Percentiles rank a stretch among this genome's conserved stretches.
Evolutionary conservation across 176 grass and related monocot genomes (phyloP).

Genomic region (Bonia amplexicaulis): DNA sequence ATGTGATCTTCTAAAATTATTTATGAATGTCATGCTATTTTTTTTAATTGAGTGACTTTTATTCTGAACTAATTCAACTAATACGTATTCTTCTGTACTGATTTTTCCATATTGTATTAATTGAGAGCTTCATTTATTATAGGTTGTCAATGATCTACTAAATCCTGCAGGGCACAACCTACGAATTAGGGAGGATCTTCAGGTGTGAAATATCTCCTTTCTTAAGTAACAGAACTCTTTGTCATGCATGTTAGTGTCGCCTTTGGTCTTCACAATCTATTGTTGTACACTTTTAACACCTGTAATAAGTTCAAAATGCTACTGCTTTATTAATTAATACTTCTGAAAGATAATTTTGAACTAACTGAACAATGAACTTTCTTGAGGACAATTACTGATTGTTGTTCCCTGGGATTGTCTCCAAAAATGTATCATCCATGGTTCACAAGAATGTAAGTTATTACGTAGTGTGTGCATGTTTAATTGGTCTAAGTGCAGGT

Average conservation of each 20-base stretch:
- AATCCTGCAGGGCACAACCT: conserved; percentile 97
- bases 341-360: neutral
- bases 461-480: neutral
- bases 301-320: neutral
- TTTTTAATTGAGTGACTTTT: neutral
- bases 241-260: neutral
- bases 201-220: conserved; percentile 52
- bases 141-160: conserved; percentile 98
- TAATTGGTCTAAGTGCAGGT: neutral
- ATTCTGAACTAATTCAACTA: neutral
- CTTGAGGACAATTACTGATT: neutral
- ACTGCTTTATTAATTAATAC: neutral
- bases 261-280: neutral
- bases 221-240: conserved; percentile 10
- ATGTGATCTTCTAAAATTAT: neutral
- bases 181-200: conserved; percentile 92
- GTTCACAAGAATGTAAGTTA: neutral
- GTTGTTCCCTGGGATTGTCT: neutral
- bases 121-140: conserved; percentile 6
- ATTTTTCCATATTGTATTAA: conserved; percentile 26
- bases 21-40: conserved; percentile 14
- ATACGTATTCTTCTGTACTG: neutral
- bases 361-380: neutral
- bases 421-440: neutral
- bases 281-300: neutral